Base-by-base conservation (phyloP, 2,329 filamentous ascomycete genomes). In the Aspergillus piperis region DNA sequence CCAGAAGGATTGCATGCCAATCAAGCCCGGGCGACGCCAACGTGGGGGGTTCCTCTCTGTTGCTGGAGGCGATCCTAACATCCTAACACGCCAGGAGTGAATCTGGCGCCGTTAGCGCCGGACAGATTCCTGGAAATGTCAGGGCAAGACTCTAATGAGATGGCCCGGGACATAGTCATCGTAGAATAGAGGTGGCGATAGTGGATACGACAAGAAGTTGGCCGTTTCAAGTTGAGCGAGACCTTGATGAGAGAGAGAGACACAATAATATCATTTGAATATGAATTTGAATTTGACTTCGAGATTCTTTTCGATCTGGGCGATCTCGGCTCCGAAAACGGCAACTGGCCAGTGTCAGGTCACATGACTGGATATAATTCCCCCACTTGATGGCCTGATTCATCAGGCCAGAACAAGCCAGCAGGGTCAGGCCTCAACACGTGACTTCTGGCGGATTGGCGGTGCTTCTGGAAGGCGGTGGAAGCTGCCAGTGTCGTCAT, bases 391-490 rank as follows among this genome's bases (percentile, higher is more conserved):
- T 23, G 21, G 52, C 38, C 52, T 42, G 25, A 30, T 25, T 3
- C 2, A 19, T 30, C 52, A 54, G 52, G 52, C 38, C 13, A 48
- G 13, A 38, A 13, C 17, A 39, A 1, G 23, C 51, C 38, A 44
- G 52, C 11, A 42, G 15, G 15, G 8, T 10, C 52, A n/a, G 25
- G 52, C 13, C 19, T 6, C 52, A 3, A 2, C 64, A 66, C 60
- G 61, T 67, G 59, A 63, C 32, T 53, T 59, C 41, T 44, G 47
- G 55, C 42, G 11, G 39, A 5, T 13, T 52, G 62, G 30, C 15
- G 71, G 60, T 66, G 47, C 50, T 75, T 75, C 72, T 70, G 66
- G 73, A 74, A 75, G 71, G 72, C 72, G 69, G 73, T 74, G 65
- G 73, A 75, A 71, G 44, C 23, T 1, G 13, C 57, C 64, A 38